phyloP scores from a whole-genome alignment of 208 protist genomes.

The Lotmaria passim region DNA sequence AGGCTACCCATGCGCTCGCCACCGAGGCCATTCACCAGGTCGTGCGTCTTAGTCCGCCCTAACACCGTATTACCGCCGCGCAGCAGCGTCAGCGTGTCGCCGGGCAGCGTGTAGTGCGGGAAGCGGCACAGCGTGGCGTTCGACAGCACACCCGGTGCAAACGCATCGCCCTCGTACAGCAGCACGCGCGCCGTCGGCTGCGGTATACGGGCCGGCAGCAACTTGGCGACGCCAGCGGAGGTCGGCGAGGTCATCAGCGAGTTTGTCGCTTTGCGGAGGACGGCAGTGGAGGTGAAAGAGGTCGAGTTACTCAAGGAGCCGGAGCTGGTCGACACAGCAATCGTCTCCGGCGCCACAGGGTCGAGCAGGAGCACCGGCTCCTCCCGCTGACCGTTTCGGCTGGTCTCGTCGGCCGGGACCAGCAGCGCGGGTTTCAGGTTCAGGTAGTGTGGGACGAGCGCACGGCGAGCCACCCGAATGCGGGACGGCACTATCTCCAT shows the following conservation, averaged over 20 bases:
- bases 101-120: constrained; percentile 11
- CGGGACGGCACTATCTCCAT: constrained; percentile 72
- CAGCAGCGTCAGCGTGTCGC: constrained; percentile 23
- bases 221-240: constrained; percentile 7
- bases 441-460: constrained; percentile 47
- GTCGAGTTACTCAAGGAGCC: constrained; percentile 15
- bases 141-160: constrained; percentile 55
- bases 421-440: constrained; percentile 33
- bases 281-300: constrained; percentile 2
- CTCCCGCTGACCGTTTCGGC: neutral
- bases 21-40: constrained; percentile 1
- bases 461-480: constrained; percentile 57
- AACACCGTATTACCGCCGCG: constrained; percentile 3
- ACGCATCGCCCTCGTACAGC: constrained; percentile 64
- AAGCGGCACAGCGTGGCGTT: constrained; percentile 64
- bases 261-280: neutral
- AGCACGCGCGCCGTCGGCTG: constrained; percentile 46
- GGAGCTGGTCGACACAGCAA: constrained; percentile 11
- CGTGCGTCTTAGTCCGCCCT: neutral
- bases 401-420: neutral
- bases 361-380: constrained; percentile 16
- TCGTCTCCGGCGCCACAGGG: constrained; percentile 20
- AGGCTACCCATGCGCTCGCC: constrained; percentile 11
- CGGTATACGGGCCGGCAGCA: constrained; percentile 18
- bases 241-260: constrained; percentile 10